phyloP scores from a whole-genome alignment of 352 stramenopile species.

The Globisporangium recalcitrans region DNA sequence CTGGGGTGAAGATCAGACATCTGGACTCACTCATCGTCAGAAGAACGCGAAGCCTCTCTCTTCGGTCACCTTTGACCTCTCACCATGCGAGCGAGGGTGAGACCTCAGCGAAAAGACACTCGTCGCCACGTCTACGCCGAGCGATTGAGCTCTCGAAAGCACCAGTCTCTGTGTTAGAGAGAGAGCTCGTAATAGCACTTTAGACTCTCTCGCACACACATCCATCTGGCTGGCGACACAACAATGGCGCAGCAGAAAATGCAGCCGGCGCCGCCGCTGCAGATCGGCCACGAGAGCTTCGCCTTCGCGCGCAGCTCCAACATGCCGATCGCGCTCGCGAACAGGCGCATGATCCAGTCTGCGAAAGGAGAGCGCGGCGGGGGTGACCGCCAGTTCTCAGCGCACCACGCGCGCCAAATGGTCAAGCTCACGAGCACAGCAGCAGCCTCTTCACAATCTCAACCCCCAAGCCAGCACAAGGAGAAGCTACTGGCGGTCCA shows the following conservation, averaged over 20 bases:
- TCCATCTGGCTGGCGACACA: neutral
- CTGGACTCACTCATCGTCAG: neutral
- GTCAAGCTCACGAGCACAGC: slow-evolving; percentile 23
- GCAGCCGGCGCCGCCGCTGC: slow-evolving; percentile 5
- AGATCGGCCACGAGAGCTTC: slow-evolving; percentile 26
- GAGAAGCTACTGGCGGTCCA: neutral
- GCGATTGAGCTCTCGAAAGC: too few relatives aligned
- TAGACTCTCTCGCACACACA: neutral
- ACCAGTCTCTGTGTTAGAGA: too few relatives aligned
- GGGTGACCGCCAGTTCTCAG: slow-evolving; percentile 21
- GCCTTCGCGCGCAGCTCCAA: slow-evolving; percentile 10
- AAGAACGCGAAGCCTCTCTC: neutral
- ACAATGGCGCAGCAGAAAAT: slow-evolving; percentile 14
- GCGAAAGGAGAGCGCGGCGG: slow-evolving; percentile 24
- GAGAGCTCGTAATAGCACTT: neutral
- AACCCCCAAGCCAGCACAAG: neutral
- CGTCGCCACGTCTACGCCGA: too few relatives aligned
- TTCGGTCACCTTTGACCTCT: too few relatives aligned
- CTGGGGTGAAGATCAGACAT: neutral
- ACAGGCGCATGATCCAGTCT: slow-evolving; percentile 27
- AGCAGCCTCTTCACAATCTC: neutral
- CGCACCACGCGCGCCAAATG: slow-evolving; percentile 55
- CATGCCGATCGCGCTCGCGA: slow-evolving; percentile 37
- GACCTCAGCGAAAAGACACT: too few relatives aligned
- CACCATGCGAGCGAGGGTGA: too few relatives aligned